These are phyloP conservation scores for Phaseolus lunatus DNA, from an alignment of 306 rosid genomes.

Conservation along the genomic window DNA sequence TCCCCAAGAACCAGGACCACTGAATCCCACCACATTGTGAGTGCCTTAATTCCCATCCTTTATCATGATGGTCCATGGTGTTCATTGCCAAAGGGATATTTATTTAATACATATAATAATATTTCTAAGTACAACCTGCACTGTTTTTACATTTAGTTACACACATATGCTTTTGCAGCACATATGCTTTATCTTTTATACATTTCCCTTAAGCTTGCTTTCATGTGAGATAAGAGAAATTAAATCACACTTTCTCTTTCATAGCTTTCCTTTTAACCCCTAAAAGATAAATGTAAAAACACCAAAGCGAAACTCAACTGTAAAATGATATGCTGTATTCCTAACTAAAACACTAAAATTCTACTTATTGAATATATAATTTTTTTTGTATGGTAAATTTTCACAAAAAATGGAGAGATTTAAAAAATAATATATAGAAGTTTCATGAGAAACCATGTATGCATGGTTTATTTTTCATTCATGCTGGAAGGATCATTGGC, in stretches of 20 bases:
- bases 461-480: background rate
- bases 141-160: background rate
- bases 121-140: background rate
- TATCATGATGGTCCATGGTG: constrained; percentile 28
- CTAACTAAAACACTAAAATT: background rate
- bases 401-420: background rate
- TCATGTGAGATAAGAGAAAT: background rate
- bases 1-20: constrained; percentile 69
- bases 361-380: background rate
- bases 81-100: background rate
- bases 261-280: background rate
- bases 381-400: background rate
- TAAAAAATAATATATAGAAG: background rate
- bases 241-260: background rate
- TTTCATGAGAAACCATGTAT: background rate
- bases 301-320: background rate
- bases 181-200: background rate
- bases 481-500: background rate
- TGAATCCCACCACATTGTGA: constrained; percentile 62
- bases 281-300: background rate
- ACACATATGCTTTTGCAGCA: background rate
- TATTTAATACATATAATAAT: background rate
- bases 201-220: background rate
- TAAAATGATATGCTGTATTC: too few relatives aligned
- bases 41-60: constrained; percentile 54